These are phyloP conservation scores for Aspergillus calidoustus DNA, from an alignment of 2,329 filamentous ascomycete species.

Conservation along the genomic window DNA sequence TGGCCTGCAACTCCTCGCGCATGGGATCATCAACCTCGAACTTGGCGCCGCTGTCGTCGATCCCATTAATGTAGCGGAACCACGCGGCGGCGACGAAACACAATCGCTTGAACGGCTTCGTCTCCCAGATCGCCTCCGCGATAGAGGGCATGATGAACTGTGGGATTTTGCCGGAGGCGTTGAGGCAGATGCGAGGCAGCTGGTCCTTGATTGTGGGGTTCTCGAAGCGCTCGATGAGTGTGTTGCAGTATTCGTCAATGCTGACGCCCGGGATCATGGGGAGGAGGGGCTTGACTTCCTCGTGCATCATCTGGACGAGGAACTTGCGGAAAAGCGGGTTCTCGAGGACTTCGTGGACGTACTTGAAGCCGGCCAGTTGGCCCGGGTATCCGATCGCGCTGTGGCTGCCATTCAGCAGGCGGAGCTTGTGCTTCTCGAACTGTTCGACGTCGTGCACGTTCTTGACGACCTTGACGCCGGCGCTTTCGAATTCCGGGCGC, in stretches of 20 bases:
- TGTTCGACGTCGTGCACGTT: slow-evolving; percentile 58
- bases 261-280: slow-evolving; percentile 57
- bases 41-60: slow-evolving; percentile 53
- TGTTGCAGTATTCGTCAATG: slow-evolving; percentile 58
- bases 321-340: slow-evolving; percentile 54
- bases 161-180: slow-evolving; percentile 60
- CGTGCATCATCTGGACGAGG: slow-evolving; percentile 60
- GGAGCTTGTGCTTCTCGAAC: slow-evolving; percentile 63
- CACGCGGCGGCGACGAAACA: slow-evolving; percentile 56
- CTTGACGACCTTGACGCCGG: slow-evolving; percentile 57
- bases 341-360: slow-evolving; percentile 60
- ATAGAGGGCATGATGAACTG: slow-evolving; percentile 49
- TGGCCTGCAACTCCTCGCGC: slow-evolving; percentile 53
- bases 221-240: slow-evolving; percentile 59
- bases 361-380: slow-evolving; percentile 57
- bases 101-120: slow-evolving; percentile 52
- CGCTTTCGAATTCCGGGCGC: slow-evolving; percentile 58
- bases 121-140: slow-evolving; percentile 50
- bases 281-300: slow-evolving; percentile 59
- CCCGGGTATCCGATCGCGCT: slow-evolving; percentile 58
- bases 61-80: slow-evolving; percentile 58
- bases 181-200: slow-evolving; percentile 57
- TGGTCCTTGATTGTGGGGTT: slow-evolving; percentile 63
- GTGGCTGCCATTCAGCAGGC: slow-evolving; percentile 59
- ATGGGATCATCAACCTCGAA: slow-evolving; percentile 54